A percentile compares a stretch with the other conserved stretches of the same genome.
Conservation (phyloP, 495 filamentous ascomycete genomes). For the Daldinia bambusicola region DNA sequence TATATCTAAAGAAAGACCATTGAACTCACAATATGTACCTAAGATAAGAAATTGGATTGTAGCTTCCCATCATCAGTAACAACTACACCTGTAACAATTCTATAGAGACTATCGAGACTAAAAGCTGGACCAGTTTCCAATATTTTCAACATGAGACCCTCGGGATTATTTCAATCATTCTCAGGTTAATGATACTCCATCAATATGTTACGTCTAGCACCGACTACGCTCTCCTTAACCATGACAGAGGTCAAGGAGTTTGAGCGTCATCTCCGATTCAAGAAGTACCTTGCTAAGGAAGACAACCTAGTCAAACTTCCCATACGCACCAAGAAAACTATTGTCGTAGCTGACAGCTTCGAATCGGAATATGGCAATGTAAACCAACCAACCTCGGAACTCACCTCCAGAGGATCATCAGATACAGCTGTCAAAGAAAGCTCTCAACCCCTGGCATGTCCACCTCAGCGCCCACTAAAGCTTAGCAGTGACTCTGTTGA, state of each 20-base stretch:
- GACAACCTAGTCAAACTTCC: slow-evolving; percentile 34
- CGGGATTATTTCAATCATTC: not conserved
- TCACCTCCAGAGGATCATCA: slow-evolving; percentile 11
- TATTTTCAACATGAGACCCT: slow-evolving; percentile 3
- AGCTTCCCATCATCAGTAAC: not conserved
- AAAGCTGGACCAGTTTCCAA: not conserved
- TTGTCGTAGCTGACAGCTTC: not conserved
- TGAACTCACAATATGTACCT: not conserved
- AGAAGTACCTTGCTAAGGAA: slow-evolving; percentile 49
- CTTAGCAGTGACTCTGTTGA: slow-evolving; percentile 20
- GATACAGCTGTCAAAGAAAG: slow-evolving; percentile 19
- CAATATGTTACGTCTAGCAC: slow-evolving; percentile 66
- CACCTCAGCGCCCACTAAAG: slow-evolving; percentile 30
- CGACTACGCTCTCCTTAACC: slow-evolving; percentile 63
- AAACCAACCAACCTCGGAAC: slow-evolving; percentile 16
- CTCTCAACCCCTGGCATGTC: slow-evolving; percentile 25
- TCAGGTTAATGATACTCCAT: slow-evolving; percentile 6
- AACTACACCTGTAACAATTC: not conserved
- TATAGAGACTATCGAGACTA: not conserved
- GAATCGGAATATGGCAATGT: slow-evolving; percentile 28
- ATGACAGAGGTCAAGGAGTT: slow-evolving; percentile 64
- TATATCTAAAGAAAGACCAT: not conserved
- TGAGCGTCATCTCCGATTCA: slow-evolving; percentile 54
- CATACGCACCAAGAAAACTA: slow-evolving; percentile 28
- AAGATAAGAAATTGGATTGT: not conserved